A percentile compares a stretch with the other conserved stretches of the same genome.
Conservation (phyloP, 345 rosid genomes). For the Combretum micranthum region DNA sequence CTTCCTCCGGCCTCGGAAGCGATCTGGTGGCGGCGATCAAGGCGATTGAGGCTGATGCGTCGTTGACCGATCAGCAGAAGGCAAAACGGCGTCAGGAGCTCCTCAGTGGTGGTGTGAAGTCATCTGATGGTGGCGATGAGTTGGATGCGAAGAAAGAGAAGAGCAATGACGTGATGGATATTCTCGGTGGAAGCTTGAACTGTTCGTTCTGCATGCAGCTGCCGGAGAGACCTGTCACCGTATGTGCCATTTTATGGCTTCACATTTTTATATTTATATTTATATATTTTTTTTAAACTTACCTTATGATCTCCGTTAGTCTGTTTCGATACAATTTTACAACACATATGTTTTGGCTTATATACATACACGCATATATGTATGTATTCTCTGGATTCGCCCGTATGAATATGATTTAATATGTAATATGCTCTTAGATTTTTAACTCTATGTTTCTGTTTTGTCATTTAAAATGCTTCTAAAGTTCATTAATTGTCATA, state of each 20-base stretch:
- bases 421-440: neutral
- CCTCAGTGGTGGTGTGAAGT: conserved; percentile 30
- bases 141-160: conserved; percentile 15
- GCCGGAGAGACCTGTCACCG: conserved; percentile 75
- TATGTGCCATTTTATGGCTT: conserved; percentile 8
- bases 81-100: conserved; percentile 47
- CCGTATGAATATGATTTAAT: neutral
- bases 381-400: conserved; percentile 1
- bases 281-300: neutral
- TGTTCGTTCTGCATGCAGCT: conserved; percentile 57
- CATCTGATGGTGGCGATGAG: conserved; percentile 7
- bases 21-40: conserved; percentile 43
- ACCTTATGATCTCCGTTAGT: neutral
- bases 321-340: neutral
- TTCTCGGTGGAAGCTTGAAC: conserved; percentile 27
- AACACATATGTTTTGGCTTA: too few relatives aligned
- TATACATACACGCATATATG: too few relatives aligned
- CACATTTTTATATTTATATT: neutral
- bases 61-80: conserved; percentile 45
- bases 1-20: conserved; percentile 10
- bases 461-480: neutral
- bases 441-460: neutral
- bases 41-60: conserved; percentile 43
- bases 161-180: conserved; percentile 22
- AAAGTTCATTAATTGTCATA: neutral